phyloP scores from a whole-genome alignment of 2,329 filamentous ascomycete genomes.

The Monascus ruber region DNA sequence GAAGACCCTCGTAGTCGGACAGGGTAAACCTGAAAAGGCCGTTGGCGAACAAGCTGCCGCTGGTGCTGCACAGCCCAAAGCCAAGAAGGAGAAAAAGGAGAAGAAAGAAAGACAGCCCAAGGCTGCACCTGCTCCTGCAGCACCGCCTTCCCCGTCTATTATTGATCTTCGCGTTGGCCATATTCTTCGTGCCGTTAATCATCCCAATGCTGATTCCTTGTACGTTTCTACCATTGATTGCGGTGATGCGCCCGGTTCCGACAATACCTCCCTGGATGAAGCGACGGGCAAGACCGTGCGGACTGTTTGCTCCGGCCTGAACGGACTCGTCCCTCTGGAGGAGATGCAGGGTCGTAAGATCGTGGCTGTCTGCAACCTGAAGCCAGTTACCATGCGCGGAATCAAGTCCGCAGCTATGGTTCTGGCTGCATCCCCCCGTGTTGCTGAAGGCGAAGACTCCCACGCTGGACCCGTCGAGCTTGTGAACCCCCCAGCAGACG shows the following conservation, averaged over 20 bases:
- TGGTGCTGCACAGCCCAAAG: slow-evolving; percentile 28
- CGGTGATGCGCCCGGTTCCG: slow-evolving; percentile 72
- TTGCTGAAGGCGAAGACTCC: slow-evolving; percentile 71
- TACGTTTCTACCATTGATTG: slow-evolving; percentile 93
- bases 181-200: slow-evolving; percentile 89
- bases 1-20: slow-evolving; percentile 28
- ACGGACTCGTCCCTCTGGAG: slow-evolving; percentile 80
- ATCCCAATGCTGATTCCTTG: slow-evolving; percentile 92
- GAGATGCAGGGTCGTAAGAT: slow-evolving; percentile 97
- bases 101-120: slow-evolving; percentile 85
- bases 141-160: slow-evolving; percentile 68
- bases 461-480: slow-evolving; percentile 89
- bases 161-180: slow-evolving; percentile 96
- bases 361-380: slow-evolving; percentile 91
- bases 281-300: slow-evolving; percentile 85
- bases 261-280: slow-evolving; percentile 68
- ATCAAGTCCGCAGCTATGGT: slow-evolving; percentile 80
- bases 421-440: slow-evolving; percentile 76
- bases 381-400: slow-evolving; percentile 98
- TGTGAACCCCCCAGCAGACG: slow-evolving; percentile 66
- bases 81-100: slow-evolving; percentile 61
- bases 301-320: slow-evolving; percentile 93
- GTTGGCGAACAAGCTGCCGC: slow-evolving; percentile 8
- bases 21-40: slow-evolving; percentile 21
- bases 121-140: slow-evolving; percentile 55